Conservation (phyloP, 306 rosid genomes). For the Lablab purpureus region DNA sequence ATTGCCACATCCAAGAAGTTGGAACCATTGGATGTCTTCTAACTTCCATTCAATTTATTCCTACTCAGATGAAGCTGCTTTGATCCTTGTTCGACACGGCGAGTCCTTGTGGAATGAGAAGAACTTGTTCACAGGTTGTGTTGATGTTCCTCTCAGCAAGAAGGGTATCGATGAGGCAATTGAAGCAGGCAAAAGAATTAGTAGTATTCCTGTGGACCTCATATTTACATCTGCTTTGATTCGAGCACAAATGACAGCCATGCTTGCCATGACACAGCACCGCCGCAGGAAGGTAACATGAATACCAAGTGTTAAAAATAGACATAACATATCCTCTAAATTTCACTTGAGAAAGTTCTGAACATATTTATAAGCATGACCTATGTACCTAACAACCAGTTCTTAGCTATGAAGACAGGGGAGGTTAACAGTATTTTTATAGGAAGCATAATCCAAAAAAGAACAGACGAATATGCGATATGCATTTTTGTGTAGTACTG, state of each 20-base stretch:
- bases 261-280: conserved; percentile 96
- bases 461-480: not conserved
- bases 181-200: conserved; percentile 95
- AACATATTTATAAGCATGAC: not conserved
- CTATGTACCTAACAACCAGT: not conserved
- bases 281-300: conserved; percentile 79
- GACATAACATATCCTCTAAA: not conserved
- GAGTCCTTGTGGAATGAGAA: conserved; percentile 91
- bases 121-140: conserved; percentile 93
- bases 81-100: conserved; percentile 84
- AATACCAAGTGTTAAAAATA: conserved; percentile 7
- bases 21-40: conserved; percentile 3
- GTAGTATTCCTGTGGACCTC: conserved; percentile 84
- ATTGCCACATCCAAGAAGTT: not conserved
- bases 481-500: not conserved
- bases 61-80: conserved; percentile 73
- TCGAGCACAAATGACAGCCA: conserved; percentile 96
- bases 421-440: conserved; percentile 6
- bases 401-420: conserved; percentile 10
- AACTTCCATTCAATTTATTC: conserved; percentile 11
- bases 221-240: conserved; percentile 86
- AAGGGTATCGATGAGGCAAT: conserved; percentile 89
- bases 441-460: not conserved
- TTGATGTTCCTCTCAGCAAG: conserved; percentile 86
- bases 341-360: not conserved